Evolutionary conservation across 2,329 filamentous ascomycete genomes (phyloP), one percentile per base, ranked within the genome.

Genomic region (Colletotrichum sojae): DNA sequence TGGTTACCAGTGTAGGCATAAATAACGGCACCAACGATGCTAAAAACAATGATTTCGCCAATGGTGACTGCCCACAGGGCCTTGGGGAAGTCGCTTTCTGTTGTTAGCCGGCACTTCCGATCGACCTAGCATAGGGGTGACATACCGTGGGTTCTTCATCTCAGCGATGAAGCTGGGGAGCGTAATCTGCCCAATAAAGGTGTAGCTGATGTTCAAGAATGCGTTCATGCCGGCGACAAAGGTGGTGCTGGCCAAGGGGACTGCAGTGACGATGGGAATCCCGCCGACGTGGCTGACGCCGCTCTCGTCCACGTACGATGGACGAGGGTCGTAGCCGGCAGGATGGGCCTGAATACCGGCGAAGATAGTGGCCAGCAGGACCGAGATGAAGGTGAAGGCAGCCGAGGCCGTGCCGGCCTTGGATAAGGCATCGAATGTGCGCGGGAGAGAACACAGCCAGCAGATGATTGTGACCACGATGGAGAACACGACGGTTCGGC

Each of bases 131-230:
- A 3, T 10, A n/a, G 8, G 3, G 4, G 3, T 16, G 15, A 27
- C 79, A 56, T 75, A 83, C 83, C 81, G 78, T 2, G 89, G 88
- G 31, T 90, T 85, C 66, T 84, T 92, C 95, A 98, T 98, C 80
- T 98, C 95, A 4, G 95, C 94, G 72, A 98, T 98, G 83, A 98
- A 98, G 74, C 92, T 95, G 0, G 95, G 95, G 15, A 98, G 86
- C 0, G 95, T 97, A 75, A 97, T 97, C 78, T 98, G 95, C 0
- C 95, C 95, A 73, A 98, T 97, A 77, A 98, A 97, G 0, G 95
- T 97, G 79, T 97, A 98, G 81, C 91, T 94, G 77, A 98, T 98
- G 81, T 98, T 98, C 78, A 98, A 86, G 81, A 97, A 97, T 0
- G 95, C 95, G 61, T 90, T 94, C 86, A 97, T 91, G 22, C 91